Evolutionary conservation across 345 rosid species (phyloP), one percentile per base, ranked within the genome.

Genomic region (Draba incana): DNA sequence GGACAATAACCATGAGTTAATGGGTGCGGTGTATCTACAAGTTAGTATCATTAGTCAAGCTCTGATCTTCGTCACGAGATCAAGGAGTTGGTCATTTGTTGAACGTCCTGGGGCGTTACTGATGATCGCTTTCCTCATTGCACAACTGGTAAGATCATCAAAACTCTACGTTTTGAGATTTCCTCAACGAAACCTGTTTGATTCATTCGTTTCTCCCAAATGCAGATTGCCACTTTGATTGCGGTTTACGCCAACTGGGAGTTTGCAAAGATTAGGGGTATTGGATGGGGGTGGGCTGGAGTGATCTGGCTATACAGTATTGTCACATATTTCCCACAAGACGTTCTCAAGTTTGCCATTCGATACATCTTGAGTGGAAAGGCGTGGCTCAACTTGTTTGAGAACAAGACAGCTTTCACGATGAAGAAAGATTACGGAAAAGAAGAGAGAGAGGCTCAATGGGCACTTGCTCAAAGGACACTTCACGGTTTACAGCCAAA

Each of bases 251-350:
- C 97, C 20, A 72, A 80, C 77, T 90, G 97, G 98, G 72, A 67
- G 6, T 93, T 93, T 33, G 98, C 97, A 46, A 83, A 73, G 70
- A 79, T 93, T 27, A 61, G 79, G 64, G 98, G 97, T 47, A 70
- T 78, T 6, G 98, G 98, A 11, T 90, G 98, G 97, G 96, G 96
- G 80, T 93, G 98, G 98, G 98, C 97, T 0, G 98, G 95, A 27
- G 82, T 84, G 44, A 85, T 93, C 54, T 93, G 98, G 98, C 77
- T 93, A 33, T 90, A 79, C 79, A 90, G 95, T 66, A 12, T 88
- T 39, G 71, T 93, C 24, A 79, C 81, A 78, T 93, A 88, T 46
- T 4, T 90, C 57, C 98, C 98, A 10, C 86, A 83, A 1, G 98
- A 93, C 65, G 0, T 88, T 23, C 48, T 93, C 71, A 93, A 93